phyloP scores from a whole-genome alignment of 768 basidiomycete genomes.

The Auriculariales sp. region DNA sequence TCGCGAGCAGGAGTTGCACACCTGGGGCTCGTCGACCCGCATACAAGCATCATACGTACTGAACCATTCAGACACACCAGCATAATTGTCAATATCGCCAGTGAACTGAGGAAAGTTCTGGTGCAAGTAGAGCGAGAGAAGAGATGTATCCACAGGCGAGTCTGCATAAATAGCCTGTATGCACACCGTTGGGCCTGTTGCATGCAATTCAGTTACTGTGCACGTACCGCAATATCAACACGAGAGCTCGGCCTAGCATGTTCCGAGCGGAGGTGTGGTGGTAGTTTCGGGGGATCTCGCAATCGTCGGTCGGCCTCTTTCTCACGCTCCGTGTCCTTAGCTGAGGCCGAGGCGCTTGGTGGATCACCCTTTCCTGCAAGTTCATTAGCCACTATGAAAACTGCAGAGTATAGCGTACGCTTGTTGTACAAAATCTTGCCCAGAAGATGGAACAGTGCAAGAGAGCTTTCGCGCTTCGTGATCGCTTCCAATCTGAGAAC shows the following conservation, averaged over 20 bases:
- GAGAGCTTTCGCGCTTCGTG: conserved; percentile 69
- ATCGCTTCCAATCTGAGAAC: conserved; percentile 47
- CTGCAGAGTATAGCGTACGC: conserved; percentile 31
- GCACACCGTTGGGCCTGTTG: background rate
- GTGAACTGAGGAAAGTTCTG: conserved; percentile 89
- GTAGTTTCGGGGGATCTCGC: conserved; percentile 40
- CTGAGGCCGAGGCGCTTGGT: conserved; percentile 34
- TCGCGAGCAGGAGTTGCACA: too few species aligned
- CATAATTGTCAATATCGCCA: conserved; percentile 57
- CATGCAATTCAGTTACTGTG: background rate
- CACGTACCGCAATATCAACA: conserved; percentile 41
- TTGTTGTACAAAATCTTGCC: conserved; percentile 95
- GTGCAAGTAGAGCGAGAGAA: conserved; percentile 82
- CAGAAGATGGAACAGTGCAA: conserved; percentile 82
- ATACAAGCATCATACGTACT: conserved; percentile 61
- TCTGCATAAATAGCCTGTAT: conserved; percentile 58
- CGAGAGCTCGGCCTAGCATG: conserved; percentile 57
- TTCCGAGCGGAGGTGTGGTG: conserved; percentile 33
- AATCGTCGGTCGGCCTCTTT: conserved; percentile 40
- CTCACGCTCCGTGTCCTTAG: conserved; percentile 50
- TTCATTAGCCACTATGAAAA: conserved; percentile 1
- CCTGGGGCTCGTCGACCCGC: conserved; percentile 10
- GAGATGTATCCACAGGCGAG: conserved; percentile 80
- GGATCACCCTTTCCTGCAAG: conserved; percentile 61
- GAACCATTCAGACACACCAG: conserved; percentile 53